Conservation (phyloP, 129 eudicot species). For the Escallonia rubra region DNA sequence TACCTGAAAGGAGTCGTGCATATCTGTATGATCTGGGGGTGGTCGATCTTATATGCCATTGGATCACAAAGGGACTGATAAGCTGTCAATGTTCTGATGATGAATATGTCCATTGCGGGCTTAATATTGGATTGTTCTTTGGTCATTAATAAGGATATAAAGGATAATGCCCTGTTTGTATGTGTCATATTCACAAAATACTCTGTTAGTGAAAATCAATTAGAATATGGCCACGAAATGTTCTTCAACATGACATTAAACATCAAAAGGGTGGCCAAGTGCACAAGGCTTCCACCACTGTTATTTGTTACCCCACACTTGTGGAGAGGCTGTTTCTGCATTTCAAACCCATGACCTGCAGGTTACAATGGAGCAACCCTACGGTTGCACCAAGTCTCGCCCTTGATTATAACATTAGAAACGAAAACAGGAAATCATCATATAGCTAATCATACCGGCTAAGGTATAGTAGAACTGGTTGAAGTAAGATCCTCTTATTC, state of each 20-base stretch:
- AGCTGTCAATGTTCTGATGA: conserved; percentile 57
- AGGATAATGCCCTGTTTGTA: conserved; percentile 70
- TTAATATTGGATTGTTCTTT: conserved; percentile 45
- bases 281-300: too few species aligned
- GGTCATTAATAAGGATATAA: conserved; percentile 48
- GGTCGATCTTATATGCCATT: conserved; percentile 66
- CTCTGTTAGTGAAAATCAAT: conserved; percentile 5
- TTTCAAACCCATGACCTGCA: too few species aligned
- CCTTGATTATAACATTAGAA: background rate
- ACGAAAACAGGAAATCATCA: background rate
- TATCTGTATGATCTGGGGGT: conserved; percentile 68
- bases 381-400: too few species aligned
- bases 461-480: conserved; percentile 86
- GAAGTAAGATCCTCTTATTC: conserved; percentile 74
- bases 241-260: background rate
- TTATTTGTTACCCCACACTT: too few species aligned
- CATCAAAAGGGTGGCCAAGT: background rate
- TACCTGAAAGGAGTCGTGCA: conserved; percentile 93
- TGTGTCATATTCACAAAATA: conserved; percentile 16
- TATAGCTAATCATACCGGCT: conserved; percentile 42
- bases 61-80: conserved; percentile 88
- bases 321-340: too few species aligned
- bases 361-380: too few species aligned
- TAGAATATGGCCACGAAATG: conserved; percentile 6
- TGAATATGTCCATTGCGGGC: conserved; percentile 55